Base-by-base conservation (phyloP, 352 stramenopile species). In the Sclerospora graminicola region DNA sequence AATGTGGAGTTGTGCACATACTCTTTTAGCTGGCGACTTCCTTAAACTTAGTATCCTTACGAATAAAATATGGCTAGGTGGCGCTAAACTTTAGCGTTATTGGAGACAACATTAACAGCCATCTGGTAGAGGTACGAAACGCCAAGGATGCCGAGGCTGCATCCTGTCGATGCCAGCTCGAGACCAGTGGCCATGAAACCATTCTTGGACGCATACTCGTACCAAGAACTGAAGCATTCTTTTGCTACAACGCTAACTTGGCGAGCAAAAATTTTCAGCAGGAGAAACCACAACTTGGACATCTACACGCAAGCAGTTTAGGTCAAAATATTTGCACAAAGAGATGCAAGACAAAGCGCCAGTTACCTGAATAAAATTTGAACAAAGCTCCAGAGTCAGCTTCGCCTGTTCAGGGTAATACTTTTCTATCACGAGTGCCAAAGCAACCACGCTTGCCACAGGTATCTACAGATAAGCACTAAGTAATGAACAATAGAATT, bases 371-470 rank as follows among this genome's bases (percentile, higher is more conserved):
- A 86, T 61, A 42, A 86, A 88, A 51, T 88, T 87, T 13, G 55
- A 62, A 19, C 63, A 61, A 23, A 90, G 61, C 43, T 88, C 79
- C 15, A 88, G 38, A 2, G 70, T 77, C 44, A 90, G 37, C 34
- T 58, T 66, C 21, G 73, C 64, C 48, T 85, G 72, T 41, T 90
- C 75, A 0, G 79, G 79, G 30, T 84, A 90, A 52, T 85, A 84
- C 45, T 79, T 84, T 51, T 90, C 79, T 15, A 88, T 46, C 34
- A 84, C 66, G 11, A 90, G 59, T n/a, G 69, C 75, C 5, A 84
- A 39, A 8, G 75, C 79, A 10, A 85, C 60, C 43, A 87, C 54
- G 31, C 72, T 86, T 6, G 73, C 79, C 5, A 88, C 49, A 9
- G 79, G 79, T 21, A 90, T 78, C 78, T 90, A 21, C 5, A 26